These are phyloP conservation scores for Protomyces gravidus DNA, from an alignment of 1,139 yeast species.

Conservation along the genomic window DNA sequence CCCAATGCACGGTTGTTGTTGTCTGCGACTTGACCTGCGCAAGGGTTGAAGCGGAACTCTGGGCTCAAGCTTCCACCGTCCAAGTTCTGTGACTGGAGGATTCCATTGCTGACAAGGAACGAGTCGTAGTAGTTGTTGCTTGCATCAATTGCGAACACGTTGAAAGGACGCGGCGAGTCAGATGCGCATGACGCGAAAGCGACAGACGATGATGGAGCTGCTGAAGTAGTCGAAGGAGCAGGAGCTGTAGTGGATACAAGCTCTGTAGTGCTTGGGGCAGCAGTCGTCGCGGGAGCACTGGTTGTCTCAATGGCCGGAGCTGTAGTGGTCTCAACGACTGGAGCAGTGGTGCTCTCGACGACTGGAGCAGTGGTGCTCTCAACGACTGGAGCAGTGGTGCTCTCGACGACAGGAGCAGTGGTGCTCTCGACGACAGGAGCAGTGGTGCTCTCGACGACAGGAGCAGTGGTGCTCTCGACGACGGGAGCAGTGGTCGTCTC, in stretches of 20 bases:
- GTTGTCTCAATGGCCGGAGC: not conserved
- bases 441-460: not conserved
- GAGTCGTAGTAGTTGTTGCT: not conserved
- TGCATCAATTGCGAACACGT: not conserved
- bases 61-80: not conserved
- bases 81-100: not conserved
- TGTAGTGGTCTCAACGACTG: not conserved
- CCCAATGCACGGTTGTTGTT: not conserved
- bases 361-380: not conserved
- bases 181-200: not conserved
- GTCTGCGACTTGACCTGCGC: not conserved
- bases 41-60: not conserved
- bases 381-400: not conserved
- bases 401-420: not conserved
- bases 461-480: not conserved
- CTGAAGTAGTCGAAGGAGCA: not conserved
- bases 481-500: not conserved
- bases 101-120: not conserved
- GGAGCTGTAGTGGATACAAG: not conserved
- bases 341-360: not conserved
- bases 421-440: not conserved
- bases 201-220: not conserved
- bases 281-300: not conserved
- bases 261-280: not conserved
- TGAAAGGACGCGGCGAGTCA: not conserved